phyloP scores from a whole-genome alignment of 73 alveolate genomes.

The Blepharisma stoltei region DNA sequence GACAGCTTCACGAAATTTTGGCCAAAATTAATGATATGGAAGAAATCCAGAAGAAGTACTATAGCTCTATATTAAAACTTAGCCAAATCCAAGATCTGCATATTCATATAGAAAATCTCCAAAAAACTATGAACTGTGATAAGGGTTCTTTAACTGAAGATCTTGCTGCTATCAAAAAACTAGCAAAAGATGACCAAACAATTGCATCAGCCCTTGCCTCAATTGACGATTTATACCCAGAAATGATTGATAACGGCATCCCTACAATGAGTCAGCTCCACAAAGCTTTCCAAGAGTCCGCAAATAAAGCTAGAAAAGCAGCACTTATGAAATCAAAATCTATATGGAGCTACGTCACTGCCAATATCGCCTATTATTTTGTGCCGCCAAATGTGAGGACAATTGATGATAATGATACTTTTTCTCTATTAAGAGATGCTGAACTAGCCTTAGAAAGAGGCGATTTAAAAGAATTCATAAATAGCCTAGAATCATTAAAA shows the following conservation, averaged over 20 bases:
- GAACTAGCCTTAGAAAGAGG: not conserved
- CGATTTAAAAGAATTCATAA: not conserved
- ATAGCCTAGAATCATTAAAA: not conserved
- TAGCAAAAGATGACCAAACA: not conserved
- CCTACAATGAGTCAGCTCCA: slow-evolving; percentile 15
- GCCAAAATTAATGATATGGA: slow-evolving; percentile 6
- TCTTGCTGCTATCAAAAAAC: not conserved
- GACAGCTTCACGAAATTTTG: slow-evolving; percentile 3
- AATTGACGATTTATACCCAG: not conserved
- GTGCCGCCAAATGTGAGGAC: slow-evolving; percentile 9
- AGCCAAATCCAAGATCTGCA: slow-evolving; percentile 21
- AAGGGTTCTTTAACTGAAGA: slow-evolving; percentile 4
- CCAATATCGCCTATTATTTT: not conserved
- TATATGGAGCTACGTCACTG: not conserved
- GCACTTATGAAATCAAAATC: not conserved
- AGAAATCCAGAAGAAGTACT: not conserved
- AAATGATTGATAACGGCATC: slow-evolving; percentile 3
- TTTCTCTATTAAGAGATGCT: slow-evolving; percentile 18
- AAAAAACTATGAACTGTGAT: not conserved
- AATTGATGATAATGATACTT: slow-evolving; percentile 19
- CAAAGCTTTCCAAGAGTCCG: not conserved
- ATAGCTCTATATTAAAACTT: not conserved
- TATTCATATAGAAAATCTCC: not conserved
- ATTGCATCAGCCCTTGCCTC: not conserved
- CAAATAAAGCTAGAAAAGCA: slow-evolving; percentile 13